phyloP scores from a whole-genome alignment of 306 rosid species.

The Corylus avellana region DNA sequence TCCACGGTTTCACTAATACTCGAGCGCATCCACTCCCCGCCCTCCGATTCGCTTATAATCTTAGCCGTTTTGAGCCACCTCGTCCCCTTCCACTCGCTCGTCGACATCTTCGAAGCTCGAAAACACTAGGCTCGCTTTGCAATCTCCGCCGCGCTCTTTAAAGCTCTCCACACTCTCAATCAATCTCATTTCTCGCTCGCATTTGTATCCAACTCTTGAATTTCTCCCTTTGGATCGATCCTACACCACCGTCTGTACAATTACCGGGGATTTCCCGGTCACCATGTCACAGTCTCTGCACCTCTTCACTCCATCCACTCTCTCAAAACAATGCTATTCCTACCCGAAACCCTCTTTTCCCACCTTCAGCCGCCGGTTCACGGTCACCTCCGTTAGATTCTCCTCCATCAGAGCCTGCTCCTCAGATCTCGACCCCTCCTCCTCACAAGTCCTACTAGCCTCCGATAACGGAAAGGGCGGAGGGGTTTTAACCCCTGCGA shows the following conservation, averaged over 20 bases:
- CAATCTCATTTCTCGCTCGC: background rate
- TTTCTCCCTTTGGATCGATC: background rate
- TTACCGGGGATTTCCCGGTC: background rate
- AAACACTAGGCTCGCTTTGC: constrained; percentile 2
- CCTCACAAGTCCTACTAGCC: constrained; percentile 40
- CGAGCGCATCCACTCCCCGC: background rate
- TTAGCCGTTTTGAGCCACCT: background rate
- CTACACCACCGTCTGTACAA: too few species aligned
- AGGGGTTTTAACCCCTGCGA: constrained; percentile 33
- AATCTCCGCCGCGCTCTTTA: constrained; percentile 8
- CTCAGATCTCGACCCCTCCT: constrained; percentile 44
- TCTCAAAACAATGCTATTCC: constrained; percentile 12
- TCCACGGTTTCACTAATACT: background rate
- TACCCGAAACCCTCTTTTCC: constrained; percentile 27
- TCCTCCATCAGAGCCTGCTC: constrained; percentile 36
- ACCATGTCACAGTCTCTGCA: constrained; percentile 76
- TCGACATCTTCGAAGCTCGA: constrained; percentile 27
- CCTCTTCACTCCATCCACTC: constrained; percentile 45
- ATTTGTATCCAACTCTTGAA: background rate
- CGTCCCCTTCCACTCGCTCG: background rate
- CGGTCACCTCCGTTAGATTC: constrained; percentile 29
- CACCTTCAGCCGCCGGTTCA: constrained; percentile 27
- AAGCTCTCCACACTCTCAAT: background rate
- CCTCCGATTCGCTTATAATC: background rate
- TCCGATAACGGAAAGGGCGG: constrained; percentile 45